Evolutionary conservation across 768 basidiomycete genomes (phyloP), one percentile per base, ranked within the genome.

Genomic region (Pleurotus salmoneostramineus): DNA sequence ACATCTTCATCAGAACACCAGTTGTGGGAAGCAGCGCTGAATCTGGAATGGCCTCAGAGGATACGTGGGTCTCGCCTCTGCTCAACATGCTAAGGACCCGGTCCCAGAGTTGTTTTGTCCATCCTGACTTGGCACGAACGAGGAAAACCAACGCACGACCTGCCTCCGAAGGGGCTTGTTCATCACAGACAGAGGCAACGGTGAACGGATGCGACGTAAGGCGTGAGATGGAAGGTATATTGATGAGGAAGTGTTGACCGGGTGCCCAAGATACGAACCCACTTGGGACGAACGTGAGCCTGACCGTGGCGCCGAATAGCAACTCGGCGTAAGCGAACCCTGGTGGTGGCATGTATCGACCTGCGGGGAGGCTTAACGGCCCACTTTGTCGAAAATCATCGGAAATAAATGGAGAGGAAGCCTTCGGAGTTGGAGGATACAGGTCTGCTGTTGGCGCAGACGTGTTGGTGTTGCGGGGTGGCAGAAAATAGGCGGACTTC

Each of bases 231-330:
- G 78, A 77, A 0, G 91, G 89, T 15, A 91, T 75, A 52, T 75
- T 81, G 59, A 93, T 74, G 21, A 88, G 75, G 63, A 91, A 83
- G 68, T 89, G 87, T 68, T 92, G 91, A n/a, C 90, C 91, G 2
- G 90, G 84, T 0, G 83, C 78, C 90, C 90, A 92, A 0, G 75
- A 68, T 50, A 88, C 66, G 50, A 77, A 78, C 1, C 79, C 77
- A 0, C 84, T 78, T 0, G 86, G 75, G 56, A 83, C 72, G 42
- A 91, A 71, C 0, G 85, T 83, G n/a, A 92, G 67, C 44, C 90
- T 84, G 14, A 92, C 70, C 4, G 86, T 89, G 3, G 79, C 76
- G 6, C 90, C 91, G 0, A 90, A 83, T 14, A 92, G 73, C 6
- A 91, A 72, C 61, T 88, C 84, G 1, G 82, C 84, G 47, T 86